Conservation (phyloP, 2,329 filamentous ascomycete genomes). For the Phyllosticta paracitricarpa region DNA sequence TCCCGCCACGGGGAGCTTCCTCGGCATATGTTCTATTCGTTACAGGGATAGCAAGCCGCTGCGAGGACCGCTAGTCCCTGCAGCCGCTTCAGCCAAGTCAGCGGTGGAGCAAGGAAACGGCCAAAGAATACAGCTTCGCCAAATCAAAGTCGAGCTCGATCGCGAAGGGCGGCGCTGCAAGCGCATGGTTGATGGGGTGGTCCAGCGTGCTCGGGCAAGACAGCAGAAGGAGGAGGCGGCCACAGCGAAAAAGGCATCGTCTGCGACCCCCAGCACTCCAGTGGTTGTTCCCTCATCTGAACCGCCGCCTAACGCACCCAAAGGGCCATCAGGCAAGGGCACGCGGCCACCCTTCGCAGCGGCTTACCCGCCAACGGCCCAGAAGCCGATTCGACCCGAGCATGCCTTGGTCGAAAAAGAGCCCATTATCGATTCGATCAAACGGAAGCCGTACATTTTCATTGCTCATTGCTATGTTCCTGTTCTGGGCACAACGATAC, state of each 20-base stretch:
- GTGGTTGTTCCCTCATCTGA: conserved; percentile 15
- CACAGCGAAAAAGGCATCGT: conserved; percentile 19
- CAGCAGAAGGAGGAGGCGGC: conserved; percentile 37
- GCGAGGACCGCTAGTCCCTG: conserved; percentile 50
- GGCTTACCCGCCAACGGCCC: conserved; percentile 15
- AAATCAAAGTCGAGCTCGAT: conserved; percentile 78
- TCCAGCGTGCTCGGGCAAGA: conserved; percentile 59
- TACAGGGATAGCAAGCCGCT: conserved; percentile 62
- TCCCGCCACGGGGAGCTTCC: conserved; percentile 83
- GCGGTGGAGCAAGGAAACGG: conserved; percentile 71
- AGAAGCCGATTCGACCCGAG: conserved; percentile 30
- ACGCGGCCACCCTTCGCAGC: conserved; percentile 24
- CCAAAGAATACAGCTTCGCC: conserved; percentile 65
- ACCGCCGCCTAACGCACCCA: conserved; percentile 76
- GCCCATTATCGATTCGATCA: conserved; percentile 58
- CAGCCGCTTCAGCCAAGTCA: conserved; percentile 68
- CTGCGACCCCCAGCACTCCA: conserved; percentile 16
- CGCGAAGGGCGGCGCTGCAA: conserved; percentile 76
- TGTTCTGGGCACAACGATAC: conserved; percentile 72
- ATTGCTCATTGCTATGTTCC: conserved; percentile 81
- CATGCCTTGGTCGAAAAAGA: conserved; percentile 54
- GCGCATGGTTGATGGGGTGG: conserved; percentile 62
- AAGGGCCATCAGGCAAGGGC: conserved; percentile 60
- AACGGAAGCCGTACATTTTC: conserved; percentile 79
- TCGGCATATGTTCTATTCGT: conserved; percentile 85